Conservation (phyloP, 2,329 filamentous ascomycete genomes). For the Xylariales sp. region DNA sequence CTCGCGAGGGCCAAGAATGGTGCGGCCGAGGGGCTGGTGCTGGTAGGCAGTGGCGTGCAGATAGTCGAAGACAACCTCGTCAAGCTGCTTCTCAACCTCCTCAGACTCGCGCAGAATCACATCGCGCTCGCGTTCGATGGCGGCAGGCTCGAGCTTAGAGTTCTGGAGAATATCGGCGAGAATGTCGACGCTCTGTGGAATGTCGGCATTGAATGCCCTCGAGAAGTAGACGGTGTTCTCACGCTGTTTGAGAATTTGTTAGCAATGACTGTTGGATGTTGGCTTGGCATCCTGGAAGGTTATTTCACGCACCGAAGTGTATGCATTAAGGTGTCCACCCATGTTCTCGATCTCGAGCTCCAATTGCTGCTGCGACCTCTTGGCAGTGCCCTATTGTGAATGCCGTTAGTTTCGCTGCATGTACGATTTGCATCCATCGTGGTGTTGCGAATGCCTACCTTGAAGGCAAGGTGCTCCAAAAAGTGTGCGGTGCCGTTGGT, state of each 20-base stretch:
- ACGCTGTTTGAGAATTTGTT: conserved; percentile 50
- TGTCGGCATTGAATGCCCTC: conserved; percentile 97
- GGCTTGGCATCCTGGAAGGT: too few relatives aligned
- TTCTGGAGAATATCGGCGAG: conserved; percentile 99
- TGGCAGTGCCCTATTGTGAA: conserved; percentile 75
- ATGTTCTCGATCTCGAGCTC: conserved; percentile 99
- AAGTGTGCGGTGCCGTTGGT: conserved; percentile 99
- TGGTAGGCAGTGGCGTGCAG: conserved; percentile 98
- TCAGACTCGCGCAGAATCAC: conserved; percentile 98
- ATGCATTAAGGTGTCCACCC: conserved; percentile 98
- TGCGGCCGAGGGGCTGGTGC: conserved; percentile 91
- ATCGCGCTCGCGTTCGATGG: conserved; percentile 96
- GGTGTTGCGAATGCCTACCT: conserved; percentile 54
- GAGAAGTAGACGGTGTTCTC: conserved; percentile 99
- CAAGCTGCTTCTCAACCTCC: conserved; percentile 99
- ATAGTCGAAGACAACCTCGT: conserved; percentile 99
- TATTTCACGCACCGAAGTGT: conserved; percentile 78
- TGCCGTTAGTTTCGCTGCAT: conserved; percentile 12
- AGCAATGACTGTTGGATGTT: too few relatives aligned
- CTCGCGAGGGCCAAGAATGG: conserved; percentile 94
- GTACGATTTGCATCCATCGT: conserved; percentile 4
- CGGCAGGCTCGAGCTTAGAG: conserved; percentile 90
- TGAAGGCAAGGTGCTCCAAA: conserved; percentile 99
- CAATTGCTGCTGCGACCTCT: conserved; percentile 92
- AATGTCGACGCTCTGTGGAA: conserved; percentile 94